These are phyloP conservation scores for Incumbomyces lentus DNA, from an alignment of 2,329 filamentous ascomycete species.

Conservation along the genomic window DNA sequence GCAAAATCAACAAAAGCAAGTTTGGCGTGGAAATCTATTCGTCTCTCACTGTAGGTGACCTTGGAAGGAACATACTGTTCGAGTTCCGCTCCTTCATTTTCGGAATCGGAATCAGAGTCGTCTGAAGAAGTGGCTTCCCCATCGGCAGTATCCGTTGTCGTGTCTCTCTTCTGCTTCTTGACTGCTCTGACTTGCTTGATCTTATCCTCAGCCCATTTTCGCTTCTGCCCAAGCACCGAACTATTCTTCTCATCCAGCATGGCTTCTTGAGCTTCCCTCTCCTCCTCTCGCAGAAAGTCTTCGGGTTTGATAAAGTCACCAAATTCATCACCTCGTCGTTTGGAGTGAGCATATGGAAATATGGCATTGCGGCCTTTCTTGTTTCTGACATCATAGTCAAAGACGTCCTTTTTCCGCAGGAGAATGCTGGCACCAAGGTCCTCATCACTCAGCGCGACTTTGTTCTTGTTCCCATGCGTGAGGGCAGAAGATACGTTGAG, in stretches of 20 bases:
- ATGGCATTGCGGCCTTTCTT: slow-evolving; percentile 88
- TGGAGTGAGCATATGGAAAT: slow-evolving; percentile 75
- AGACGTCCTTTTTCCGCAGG: slow-evolving; percentile 76
- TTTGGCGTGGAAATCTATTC: slow-evolving; percentile 58
- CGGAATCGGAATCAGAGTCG: slow-evolving; percentile 45
- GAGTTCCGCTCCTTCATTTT: slow-evolving; percentile 41
- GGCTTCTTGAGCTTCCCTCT: slow-evolving; percentile 66
- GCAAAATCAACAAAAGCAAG: slow-evolving; percentile 87
- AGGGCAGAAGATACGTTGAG: slow-evolving; percentile 80
- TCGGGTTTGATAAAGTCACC: slow-evolving; percentile 89
- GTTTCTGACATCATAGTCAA: slow-evolving; percentile 82
- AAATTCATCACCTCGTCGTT: slow-evolving; percentile 77
- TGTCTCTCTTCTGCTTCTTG: slow-evolving; percentile 16
- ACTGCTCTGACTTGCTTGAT: slow-evolving; percentile 29
- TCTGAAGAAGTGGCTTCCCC: slow-evolving; percentile 48
- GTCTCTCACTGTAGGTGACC: slow-evolving; percentile 53
- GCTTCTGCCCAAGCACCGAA: slow-evolving; percentile 73
- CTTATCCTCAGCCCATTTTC: slow-evolving; percentile 75
- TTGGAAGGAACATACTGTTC: slow-evolving; percentile 60
- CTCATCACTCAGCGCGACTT: slow-evolving; percentile 75
- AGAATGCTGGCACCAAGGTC: slow-evolving; percentile 88
- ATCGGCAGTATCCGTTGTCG: slow-evolving; percentile 24
- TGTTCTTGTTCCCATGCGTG: slow-evolving; percentile 73
- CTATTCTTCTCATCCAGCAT: slow-evolving; percentile 42
- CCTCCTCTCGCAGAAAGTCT: slow-evolving; percentile 86